Base-by-base conservation (phyloP, 345 rosid species). In the Melastoma malabathricum region DNA sequence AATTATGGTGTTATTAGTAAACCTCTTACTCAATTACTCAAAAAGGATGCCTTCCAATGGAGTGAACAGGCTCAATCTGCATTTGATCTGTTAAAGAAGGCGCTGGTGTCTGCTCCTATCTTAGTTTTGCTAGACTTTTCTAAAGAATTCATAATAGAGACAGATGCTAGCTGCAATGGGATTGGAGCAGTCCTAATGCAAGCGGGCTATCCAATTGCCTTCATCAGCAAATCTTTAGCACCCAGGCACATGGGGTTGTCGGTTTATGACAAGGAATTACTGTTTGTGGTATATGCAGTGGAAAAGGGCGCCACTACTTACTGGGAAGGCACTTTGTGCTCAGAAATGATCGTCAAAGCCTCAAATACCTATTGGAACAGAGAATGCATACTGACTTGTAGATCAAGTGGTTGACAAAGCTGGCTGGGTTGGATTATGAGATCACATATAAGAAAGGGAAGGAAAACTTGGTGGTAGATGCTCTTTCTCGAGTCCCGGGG, bases 11-110 rank as follows among this genome's bases (percentile, higher is more conserved):
- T 1, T 6, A 44, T 20, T 10, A 29, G 43, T 45, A n/a, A 13
- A 6, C 57, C 51, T 18, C 41, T 52, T 0, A 52, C 29, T 0
- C 17, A 45, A 12, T n/a, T 60, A 5, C 23, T 60, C 3, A 45
- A 31, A 27, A 57, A 57, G 16, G 51, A 48, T 2, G 13, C 44
- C 0, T 57, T 48, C 13, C 1, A 1, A 0, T 60, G 64, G 64
- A 6, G 4, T 41, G 17, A 3, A 0, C 10, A n/a, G 18, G 57
- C 57, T 10, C 0, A 18, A 2, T 2, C 0, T 0, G 58, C 46
- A 0, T 60, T 60, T 15, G 12, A 13, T 10, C 22, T 15, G 1
- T 16, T 59, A 1, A 49, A 58, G 15, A 3, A 4, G 22, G 17
- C 43, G 1, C 10, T 51, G 18, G 52, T 43, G 1, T 4, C 23